phyloP scores from a whole-genome alignment of 345 rosid species.

The sweet orange (Citrus sinensis) region DNA sequence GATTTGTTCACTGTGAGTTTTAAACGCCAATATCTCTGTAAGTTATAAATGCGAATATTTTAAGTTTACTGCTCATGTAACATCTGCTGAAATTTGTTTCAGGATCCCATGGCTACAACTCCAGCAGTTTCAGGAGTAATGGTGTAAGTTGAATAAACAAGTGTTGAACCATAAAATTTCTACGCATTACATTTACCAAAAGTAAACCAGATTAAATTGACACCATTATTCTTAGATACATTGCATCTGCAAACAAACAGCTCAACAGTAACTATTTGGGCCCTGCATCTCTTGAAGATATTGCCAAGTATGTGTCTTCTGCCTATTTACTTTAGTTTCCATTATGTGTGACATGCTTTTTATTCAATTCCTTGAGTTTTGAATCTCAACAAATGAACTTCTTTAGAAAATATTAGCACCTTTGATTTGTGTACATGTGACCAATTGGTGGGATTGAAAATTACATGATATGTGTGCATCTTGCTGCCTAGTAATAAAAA shows the following conservation, averaged over 20 bases:
- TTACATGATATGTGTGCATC: neutral
- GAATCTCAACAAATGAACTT: neutral
- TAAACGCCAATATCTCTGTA: neutral
- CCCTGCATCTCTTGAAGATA: constrained; percentile 70
- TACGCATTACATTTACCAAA: neutral
- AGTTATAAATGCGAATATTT: neutral
- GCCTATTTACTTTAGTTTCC: constrained; percentile 3
- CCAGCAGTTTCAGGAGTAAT: constrained; percentile 76
- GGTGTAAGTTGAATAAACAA: constrained; percentile 56
- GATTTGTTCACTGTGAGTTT: constrained; percentile 78
- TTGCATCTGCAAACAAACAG: constrained; percentile 78
- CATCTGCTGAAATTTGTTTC: constrained; percentile 25
- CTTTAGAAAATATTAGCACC: neutral
- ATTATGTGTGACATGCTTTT: neutral
- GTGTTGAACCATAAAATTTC: neutral
- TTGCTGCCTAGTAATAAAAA: neutral
- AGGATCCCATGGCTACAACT: constrained; percentile 58
- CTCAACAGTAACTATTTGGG: constrained; percentile 73
- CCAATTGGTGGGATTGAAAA: neutral
- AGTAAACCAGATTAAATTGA: constrained; percentile 3
- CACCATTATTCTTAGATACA: constrained; percentile 43
- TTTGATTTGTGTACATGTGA: neutral
- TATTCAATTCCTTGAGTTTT: neutral
- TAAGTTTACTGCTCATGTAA: neutral
- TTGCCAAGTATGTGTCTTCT: constrained; percentile 56